phyloP scores from a whole-genome alignment of 1,284 basidiomycete species.

The Mycosarcoma maydis region DNA sequence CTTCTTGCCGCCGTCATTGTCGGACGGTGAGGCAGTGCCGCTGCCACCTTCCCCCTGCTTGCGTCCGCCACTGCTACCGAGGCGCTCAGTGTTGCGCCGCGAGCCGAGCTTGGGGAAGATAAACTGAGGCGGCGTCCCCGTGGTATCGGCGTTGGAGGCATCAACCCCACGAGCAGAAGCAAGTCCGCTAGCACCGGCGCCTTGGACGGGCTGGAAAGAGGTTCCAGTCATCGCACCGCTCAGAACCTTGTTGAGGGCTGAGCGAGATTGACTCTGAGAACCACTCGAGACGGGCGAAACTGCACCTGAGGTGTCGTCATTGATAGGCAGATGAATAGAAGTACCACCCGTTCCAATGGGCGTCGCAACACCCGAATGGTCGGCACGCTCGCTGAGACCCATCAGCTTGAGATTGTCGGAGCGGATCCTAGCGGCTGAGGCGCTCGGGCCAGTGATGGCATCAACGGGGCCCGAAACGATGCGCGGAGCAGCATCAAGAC shows the following conservation, averaged over 20 bases:
- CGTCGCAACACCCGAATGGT: slow-evolving; percentile 39
- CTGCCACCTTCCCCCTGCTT: slow-evolving; percentile 25
- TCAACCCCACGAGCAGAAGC: slow-evolving; percentile 53
- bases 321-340: slow-evolving; percentile 11
- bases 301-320: slow-evolving; percentile 11
- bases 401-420: slow-evolving; percentile 38
- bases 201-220: slow-evolving; percentile 38
- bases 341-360: slow-evolving; percentile 50
- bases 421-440: slow-evolving; percentile 29
- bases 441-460: slow-evolving; percentile 38
- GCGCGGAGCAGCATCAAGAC: slow-evolving; percentile 1
- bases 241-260: slow-evolving; percentile 41
- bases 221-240: slow-evolving; percentile 45
- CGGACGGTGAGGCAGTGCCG: slow-evolving; percentile 40
- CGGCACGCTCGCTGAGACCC: slow-evolving; percentile 40
- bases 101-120: slow-evolving; percentile 63
- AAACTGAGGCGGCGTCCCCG: slow-evolving; percentile 59
- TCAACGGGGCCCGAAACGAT: slow-evolving; percentile 39
- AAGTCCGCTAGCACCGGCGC: slow-evolving; percentile 54
- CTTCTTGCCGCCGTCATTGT: slow-evolving; percentile 46
- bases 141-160: slow-evolving; percentile 14
- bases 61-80: slow-evolving; percentile 18
- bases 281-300: slow-evolving; percentile 23
- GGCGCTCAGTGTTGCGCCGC: slow-evolving; percentile 34
- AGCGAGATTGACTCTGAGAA: slow-evolving; percentile 16